Conservation (phyloP, 2,329 filamentous ascomycete genomes). For the Arthrobotrys iridis region DNA sequence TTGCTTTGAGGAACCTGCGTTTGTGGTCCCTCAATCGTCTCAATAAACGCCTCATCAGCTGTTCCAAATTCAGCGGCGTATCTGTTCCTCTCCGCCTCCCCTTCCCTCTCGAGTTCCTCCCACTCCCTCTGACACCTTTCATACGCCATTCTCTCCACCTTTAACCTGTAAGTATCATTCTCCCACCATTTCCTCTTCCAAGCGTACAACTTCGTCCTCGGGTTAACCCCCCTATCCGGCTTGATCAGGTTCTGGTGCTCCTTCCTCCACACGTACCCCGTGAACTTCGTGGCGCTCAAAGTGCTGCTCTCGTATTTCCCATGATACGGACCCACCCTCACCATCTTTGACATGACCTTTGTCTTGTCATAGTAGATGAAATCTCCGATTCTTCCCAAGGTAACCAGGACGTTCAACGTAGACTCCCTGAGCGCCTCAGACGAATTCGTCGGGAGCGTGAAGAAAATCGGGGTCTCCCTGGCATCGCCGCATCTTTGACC, state of each 20-base stretch:
- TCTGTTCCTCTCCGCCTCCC: conserved; percentile 1
- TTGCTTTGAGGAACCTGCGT: neutral
- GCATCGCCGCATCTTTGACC: conserved; percentile 44
- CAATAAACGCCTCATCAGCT: neutral
- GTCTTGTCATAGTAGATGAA: conserved; percentile 24
- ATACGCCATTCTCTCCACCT: neutral
- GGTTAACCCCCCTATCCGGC: conserved; percentile 19
- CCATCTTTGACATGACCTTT: conserved; percentile 35
- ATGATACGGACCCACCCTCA: conserved; percentile 17
- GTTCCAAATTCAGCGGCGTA: no score
- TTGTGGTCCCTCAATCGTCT: neutral
- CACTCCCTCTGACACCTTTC: conserved; percentile 15
- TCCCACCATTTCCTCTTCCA: conserved; percentile 28
- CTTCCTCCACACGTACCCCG: conserved; percentile 42
- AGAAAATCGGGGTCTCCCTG: conserved; percentile 35
- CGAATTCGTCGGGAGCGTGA: neutral
- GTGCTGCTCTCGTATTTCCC: conserved; percentile 48
- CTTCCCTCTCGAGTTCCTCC: conserved; percentile 34
- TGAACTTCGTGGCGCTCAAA: neutral
- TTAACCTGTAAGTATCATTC: conserved; percentile 36
- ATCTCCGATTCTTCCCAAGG: conserved; percentile 27
- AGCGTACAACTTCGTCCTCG: conserved; percentile 21
- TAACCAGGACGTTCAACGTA: conserved; percentile 31
- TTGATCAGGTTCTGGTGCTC: conserved; percentile 46
- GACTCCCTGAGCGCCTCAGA: conserved; percentile 8